Evolutionary conservation across 257 asterid genomes (phyloP), one percentile per base, ranked within the genome.

Genomic region (Nicotiana knightiana): DNA sequence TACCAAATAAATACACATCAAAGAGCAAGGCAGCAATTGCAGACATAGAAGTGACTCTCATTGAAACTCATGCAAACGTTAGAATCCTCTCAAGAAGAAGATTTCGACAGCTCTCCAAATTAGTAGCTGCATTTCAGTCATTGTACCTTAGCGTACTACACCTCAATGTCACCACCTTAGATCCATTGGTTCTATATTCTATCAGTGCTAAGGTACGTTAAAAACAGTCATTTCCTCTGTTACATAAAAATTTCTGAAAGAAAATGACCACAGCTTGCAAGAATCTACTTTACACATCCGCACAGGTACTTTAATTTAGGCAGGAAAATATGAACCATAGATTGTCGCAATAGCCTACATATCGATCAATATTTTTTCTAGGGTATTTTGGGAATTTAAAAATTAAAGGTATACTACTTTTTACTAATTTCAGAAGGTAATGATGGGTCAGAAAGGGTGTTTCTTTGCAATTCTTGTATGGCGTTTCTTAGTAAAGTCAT

Each of bases 31-130:
- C 93, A 0, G 91, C 95, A 62, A 79, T 89, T 8, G 97, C 98
- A 0, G 98, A 96, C 87, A 92, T 96, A 4, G 99, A 96, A 65
- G 99, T 94, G 0, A 94, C 97, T 51, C 82, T 96, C 76, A 93
- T 96, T 80, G 99, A 96, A 86, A 93, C 98, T 1, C 99, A 96
- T 85, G 98, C 98, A 21, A 96, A 90, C 87, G 83, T 96, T n/a
- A 87, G 98, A 17, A 88, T 96, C 70, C 90, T 93, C 12, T 94
- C 97, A 0, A 82, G 87, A n/a, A 88, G 90, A 63, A 78, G 97
- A 64, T 70, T 90, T 30, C 88, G 94, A 33, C 99, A 93, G 83
- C 93, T 93, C 35, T 96, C 98, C 0, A 92, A 85, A 86, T 82
- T 96, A 79, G 97, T 94, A 46, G 93, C 90, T 24, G 90, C 93